Evolutionary conservation across 805 yeast species (phyloP).

Genomic region (Kazachstania taianensis): DNA sequence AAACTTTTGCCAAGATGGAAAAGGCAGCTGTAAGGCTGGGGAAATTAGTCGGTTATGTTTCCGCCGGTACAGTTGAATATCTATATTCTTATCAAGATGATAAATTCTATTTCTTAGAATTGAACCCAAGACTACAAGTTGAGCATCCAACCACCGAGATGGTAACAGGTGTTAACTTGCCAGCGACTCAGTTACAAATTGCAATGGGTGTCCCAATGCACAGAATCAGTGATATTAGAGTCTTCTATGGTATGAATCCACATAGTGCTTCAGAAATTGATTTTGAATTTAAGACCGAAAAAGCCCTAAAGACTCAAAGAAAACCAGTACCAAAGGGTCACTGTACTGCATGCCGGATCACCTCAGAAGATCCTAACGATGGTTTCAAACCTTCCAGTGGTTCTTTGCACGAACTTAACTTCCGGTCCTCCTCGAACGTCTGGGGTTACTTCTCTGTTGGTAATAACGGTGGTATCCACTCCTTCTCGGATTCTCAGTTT

Average conservation of each 20-base stretch:
- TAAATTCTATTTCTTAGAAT: constrained; percentile 90
- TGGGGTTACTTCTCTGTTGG: constrained; percentile 99
- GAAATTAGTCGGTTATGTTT: constrained; percentile 91
- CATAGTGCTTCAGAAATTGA: constrained; percentile 85
- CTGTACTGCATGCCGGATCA: constrained; percentile 97
- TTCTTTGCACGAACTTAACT: constrained; percentile 87
- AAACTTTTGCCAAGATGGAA: constrained; percentile 87
- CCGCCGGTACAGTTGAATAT: constrained; percentile 99
- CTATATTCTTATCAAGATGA: constrained; percentile 89
- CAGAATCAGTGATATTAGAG: constrained; percentile 84
- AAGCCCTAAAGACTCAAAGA: constrained; percentile 69
- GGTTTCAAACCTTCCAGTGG: constrained; percentile 99
- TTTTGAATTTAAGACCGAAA: constrained; percentile 71
- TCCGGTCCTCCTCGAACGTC: constrained; percentile 93
- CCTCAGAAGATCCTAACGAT: constrained; percentile 98
- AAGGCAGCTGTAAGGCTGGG: constrained; percentile 96
- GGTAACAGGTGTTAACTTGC: constrained; percentile 97
- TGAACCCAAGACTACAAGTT: constrained; percentile 97
- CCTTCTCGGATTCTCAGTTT: constrained; percentile 96
- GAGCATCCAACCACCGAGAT: constrained; percentile 99
- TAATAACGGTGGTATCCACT: constrained; percentile 93
- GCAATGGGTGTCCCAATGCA: constrained; percentile 99
- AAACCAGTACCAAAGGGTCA: constrained; percentile 96
- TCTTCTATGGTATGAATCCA: constrained; percentile 92
- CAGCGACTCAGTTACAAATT: constrained; percentile 96